These are phyloP conservation scores for Imleria badia DNA, from an alignment of 768 basidiomycete species.

Conservation along the genomic window DNA sequence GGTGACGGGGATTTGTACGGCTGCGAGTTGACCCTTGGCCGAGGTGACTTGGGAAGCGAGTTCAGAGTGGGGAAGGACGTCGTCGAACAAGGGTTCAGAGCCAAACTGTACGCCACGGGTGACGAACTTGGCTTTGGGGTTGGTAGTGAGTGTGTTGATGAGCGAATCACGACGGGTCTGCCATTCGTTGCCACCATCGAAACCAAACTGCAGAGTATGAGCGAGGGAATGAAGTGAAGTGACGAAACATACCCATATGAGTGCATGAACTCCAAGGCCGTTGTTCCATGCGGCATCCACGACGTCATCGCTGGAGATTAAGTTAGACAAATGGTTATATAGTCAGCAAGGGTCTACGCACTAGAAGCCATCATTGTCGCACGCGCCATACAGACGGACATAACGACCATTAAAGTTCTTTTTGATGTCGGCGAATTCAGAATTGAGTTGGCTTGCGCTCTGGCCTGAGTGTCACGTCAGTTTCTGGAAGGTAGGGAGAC, in stretches of 20 bases:
- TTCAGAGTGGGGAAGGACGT: constrained; percentile 46
- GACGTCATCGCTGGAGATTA: constrained; percentile 47
- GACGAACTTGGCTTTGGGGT: constrained; percentile 62
- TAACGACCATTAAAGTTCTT: constrained; percentile 62
- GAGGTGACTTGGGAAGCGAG: constrained; percentile 52
- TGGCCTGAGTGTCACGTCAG: constrained; percentile 47
- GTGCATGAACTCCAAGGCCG: constrained; percentile 68
- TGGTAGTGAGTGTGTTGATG: constrained; percentile 52
- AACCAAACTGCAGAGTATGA: constrained; percentile 34
- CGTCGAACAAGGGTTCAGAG: constrained; percentile 66
- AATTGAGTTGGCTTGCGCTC: constrained; percentile 45
- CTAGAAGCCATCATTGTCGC: constrained; percentile 42
- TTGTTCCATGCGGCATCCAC: constrained; percentile 69
- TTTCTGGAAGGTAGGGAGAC: not conserved
- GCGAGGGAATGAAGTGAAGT: not conserved
- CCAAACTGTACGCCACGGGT: constrained; percentile 70
- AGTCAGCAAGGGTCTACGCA: constrained; percentile 8
- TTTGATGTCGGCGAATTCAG: constrained; percentile 61
- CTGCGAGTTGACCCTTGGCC: constrained; percentile 49
- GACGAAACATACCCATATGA: constrained; percentile 61
- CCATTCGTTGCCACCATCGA: constrained; percentile 47
- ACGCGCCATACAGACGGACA: constrained; percentile 49
- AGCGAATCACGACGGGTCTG: constrained; percentile 52
- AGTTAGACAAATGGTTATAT: constrained; percentile 17
- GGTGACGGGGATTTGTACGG: constrained; percentile 63